These are phyloP conservation scores for Musa balbisiana DNA, from an alignment of 202 grass and related monocot genomes.

Conservation along the genomic window DNA sequence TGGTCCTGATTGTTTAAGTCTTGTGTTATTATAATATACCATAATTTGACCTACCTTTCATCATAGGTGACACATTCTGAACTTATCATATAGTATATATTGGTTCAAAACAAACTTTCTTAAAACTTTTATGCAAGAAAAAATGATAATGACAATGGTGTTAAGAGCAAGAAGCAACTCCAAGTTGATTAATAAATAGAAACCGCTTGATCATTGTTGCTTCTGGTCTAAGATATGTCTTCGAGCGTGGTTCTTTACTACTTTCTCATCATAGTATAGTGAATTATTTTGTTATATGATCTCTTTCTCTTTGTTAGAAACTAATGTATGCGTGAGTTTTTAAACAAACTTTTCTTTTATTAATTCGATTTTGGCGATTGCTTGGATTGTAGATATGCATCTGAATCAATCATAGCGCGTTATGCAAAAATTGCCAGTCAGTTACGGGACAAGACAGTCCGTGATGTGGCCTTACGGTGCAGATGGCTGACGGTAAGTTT, in stretches of 20 bases:
- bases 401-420: slow-evolving; percentile 47
- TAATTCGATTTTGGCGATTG: background rate
- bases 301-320: background rate
- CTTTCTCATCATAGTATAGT: too few species aligned
- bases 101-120: too few species aligned
- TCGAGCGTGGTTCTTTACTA: background rate
- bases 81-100: too few species aligned
- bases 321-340: too few species aligned
- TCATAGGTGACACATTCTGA: too few species aligned
- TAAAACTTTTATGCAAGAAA: too few species aligned
- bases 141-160: too few species aligned
- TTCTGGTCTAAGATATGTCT: background rate
- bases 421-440: slow-evolving; percentile 90
- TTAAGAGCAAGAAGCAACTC: background rate
- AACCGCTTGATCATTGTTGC: background rate
- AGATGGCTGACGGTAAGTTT: slow-evolving; percentile 86
- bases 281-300: background rate
- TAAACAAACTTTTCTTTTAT: background rate
- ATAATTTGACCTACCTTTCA: too few species aligned
- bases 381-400: slow-evolving; percentile 66
- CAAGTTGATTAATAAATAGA: background rate
- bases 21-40: too few species aligned
- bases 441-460: slow-evolving; percentile 78
- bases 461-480: slow-evolving; percentile 87
- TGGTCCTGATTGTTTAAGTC: too few species aligned